Evolutionary conservation across 176 grass and related monocot species (phyloP).

Genomic region (Oryza meyeriana): DNA sequence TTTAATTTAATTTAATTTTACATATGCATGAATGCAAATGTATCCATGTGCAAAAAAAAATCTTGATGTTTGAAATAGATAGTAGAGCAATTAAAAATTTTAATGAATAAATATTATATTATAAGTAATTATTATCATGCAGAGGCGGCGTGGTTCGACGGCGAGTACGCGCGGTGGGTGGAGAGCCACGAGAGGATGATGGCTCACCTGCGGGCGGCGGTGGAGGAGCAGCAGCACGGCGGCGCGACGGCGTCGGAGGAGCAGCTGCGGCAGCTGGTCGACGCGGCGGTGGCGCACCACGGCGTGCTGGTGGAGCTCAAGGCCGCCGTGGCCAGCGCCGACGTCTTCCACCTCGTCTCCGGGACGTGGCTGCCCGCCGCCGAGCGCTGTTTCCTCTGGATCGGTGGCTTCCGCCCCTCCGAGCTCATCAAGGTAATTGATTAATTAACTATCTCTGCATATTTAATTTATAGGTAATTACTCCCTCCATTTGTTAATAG

Average conservation of each 20-base stretch:
- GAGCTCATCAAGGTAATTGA: conserved; percentile 59
- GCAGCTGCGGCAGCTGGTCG: conserved; percentile 42
- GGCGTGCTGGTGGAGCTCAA: conserved; percentile 44
- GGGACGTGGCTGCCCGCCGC: conserved; percentile 47
- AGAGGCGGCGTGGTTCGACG: conserved; percentile 55
- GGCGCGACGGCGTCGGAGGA: neutral
- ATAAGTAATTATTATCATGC: neutral
- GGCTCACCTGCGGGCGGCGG: conserved; percentile 42
- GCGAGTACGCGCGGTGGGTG: conserved; percentile 48
- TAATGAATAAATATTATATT: neutral
- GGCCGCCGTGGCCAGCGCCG: conserved; percentile 37
- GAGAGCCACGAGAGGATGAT: conserved; percentile 48
- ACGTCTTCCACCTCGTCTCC: conserved; percentile 54
- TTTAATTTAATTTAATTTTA: neutral
- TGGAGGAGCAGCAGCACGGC: conserved; percentile 7
- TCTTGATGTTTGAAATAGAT: neutral
- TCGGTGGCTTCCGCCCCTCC: conserved; percentile 64
- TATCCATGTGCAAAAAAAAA: no score
- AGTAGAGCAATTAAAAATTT: neutral
- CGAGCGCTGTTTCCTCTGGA: conserved; percentile 78
- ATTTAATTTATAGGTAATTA: no score
- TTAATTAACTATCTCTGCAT: neutral
- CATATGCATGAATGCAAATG: neutral
- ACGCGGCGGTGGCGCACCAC: conserved; percentile 32
- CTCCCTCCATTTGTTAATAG: no score